Conservation (phyloP, 805 yeast species). For the Torulaspora maleeae region DNA sequence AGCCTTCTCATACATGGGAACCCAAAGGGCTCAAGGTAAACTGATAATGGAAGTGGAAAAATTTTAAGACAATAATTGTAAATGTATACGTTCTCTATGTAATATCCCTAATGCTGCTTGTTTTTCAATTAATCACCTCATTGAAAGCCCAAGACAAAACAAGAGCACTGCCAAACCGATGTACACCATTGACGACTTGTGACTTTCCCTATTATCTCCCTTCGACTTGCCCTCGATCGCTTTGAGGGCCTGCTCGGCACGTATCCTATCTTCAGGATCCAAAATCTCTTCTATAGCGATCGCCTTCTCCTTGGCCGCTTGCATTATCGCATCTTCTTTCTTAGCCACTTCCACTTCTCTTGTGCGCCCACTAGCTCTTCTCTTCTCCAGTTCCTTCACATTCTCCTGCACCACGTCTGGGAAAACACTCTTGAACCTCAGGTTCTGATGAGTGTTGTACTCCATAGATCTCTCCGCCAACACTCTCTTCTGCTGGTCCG, state of each 20-base stretch:
- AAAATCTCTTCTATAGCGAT: conserved; percentile 38
- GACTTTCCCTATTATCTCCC: conserved; percentile 10
- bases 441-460: conserved; percentile 55
- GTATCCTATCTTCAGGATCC: conserved; percentile 70
- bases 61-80: conserved; percentile 27
- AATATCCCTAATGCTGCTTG: conserved; percentile 7
- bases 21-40: conserved; percentile 63
- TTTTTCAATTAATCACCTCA: conserved; percentile 24
- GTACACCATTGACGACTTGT: conserved; percentile 23
- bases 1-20: conserved; percentile 50
- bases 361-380: conserved; percentile 14
- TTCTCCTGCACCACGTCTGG: conserved; percentile 53
- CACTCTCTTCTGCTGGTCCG: conserved; percentile 50
- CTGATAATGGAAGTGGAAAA: conserved; percentile 48
- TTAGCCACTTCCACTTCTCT: conserved; percentile 5
- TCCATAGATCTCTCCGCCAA: conserved; percentile 56
- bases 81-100: conserved; percentile 13
- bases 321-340: conserved; percentile 27
- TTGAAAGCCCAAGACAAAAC: conserved; percentile 29
- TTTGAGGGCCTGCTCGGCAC: conserved; percentile 38
- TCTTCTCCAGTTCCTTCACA: conserved; percentile 24
- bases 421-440: conserved; percentile 57
- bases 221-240: conserved; percentile 11
- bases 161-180: conserved; percentile 37
- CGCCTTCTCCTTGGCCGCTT: conserved; percentile 33